Evolutionary conservation across 140 eudicot species (phyloP).

Genomic region (Oenanthe javanica): DNA sequence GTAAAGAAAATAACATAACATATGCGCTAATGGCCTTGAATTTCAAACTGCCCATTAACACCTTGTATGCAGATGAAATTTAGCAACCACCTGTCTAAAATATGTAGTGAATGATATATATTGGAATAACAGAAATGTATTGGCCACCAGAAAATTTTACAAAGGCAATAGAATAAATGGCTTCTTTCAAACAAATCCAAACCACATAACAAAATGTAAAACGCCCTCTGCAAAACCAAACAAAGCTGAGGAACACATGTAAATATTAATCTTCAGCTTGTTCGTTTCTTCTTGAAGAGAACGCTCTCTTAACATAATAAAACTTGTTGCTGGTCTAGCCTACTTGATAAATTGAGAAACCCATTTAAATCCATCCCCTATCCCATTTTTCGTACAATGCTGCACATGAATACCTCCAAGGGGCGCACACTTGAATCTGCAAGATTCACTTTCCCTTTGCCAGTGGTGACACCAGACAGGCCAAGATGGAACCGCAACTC

Average conservation of each 20-base stretch:
- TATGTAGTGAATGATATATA: neutral
- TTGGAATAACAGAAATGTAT: neutral
- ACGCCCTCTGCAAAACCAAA: neutral
- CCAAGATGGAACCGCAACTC: conserved; percentile 46
- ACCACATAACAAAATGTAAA: neutral
- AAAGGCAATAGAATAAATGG: neutral
- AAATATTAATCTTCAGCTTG: neutral
- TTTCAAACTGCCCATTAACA: neutral
- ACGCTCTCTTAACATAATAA: neutral
- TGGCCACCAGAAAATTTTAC: neutral
- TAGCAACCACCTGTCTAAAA: neutral
- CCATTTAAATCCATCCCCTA: conserved; percentile 66
- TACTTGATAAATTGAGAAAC: conserved; percentile 54
- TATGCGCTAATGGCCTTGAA: neutral
- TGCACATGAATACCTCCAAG: conserved; percentile 58
- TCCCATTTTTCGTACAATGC: conserved; percentile 60
- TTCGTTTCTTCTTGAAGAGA: conserved; percentile 1
- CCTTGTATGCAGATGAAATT: too few species aligned
- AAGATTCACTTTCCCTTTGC: conserved; percentile 50
- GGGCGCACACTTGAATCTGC: conserved; percentile 54
- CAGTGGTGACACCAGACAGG: conserved; percentile 39
- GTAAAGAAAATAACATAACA: neutral
- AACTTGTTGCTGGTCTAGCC: neutral
- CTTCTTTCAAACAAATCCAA: conserved; percentile 3
- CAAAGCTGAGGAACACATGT: neutral